Evolutionary conservation across 768 basidiomycete genomes (phyloP).

Genomic region (Leucosporidium scottii): DNA sequence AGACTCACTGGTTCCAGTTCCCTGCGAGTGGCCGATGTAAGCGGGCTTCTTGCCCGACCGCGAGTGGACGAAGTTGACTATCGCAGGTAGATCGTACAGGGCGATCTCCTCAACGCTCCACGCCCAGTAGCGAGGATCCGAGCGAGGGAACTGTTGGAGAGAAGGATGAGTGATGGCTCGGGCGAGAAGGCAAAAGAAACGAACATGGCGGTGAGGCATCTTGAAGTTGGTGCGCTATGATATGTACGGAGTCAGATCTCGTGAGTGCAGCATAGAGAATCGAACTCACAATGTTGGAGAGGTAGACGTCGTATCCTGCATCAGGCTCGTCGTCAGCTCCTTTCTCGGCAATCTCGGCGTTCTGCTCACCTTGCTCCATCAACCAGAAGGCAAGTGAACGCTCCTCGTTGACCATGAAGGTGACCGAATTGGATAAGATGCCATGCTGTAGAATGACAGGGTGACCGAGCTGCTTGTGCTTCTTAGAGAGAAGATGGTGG

Average conservation of each 20-base stretch:
- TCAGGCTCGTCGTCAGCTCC: background rate
- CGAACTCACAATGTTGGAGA: slow-evolving; percentile 9
- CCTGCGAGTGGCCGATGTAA: slow-evolving; percentile 49
- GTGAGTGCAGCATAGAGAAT: slow-evolving; percentile 40
- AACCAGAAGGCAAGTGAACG: slow-evolving; percentile 49
- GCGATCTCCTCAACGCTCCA: slow-evolving; percentile 45
- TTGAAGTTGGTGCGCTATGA: slow-evolving; percentile 45
- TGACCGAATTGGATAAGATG: slow-evolving; percentile 26
- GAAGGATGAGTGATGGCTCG: background rate
- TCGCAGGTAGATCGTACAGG: slow-evolving; percentile 47
- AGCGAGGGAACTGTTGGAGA: background rate
- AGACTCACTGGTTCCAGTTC: slow-evolving; percentile 30
- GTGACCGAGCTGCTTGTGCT: slow-evolving; percentile 35
- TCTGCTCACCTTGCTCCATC: slow-evolving; percentile 41
- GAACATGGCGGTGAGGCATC: slow-evolving; percentile 42
- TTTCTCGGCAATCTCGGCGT: no score
- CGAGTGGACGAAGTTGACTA: slow-evolving; percentile 45
- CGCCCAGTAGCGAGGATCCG: slow-evolving; percentile 26
- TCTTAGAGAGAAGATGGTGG: slow-evolving; percentile 23
- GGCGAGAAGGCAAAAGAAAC: background rate
- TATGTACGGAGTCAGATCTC: slow-evolving; percentile 43
- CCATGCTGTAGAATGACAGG: slow-evolving; percentile 48
- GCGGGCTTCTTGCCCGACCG: slow-evolving; percentile 44
- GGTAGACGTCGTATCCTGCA: slow-evolving; percentile 22
- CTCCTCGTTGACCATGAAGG: slow-evolving; percentile 47